Evolutionary conservation across 1,284 basidiomycete genomes (phyloP).

Genomic region (Takashimella koratensis): DNA sequence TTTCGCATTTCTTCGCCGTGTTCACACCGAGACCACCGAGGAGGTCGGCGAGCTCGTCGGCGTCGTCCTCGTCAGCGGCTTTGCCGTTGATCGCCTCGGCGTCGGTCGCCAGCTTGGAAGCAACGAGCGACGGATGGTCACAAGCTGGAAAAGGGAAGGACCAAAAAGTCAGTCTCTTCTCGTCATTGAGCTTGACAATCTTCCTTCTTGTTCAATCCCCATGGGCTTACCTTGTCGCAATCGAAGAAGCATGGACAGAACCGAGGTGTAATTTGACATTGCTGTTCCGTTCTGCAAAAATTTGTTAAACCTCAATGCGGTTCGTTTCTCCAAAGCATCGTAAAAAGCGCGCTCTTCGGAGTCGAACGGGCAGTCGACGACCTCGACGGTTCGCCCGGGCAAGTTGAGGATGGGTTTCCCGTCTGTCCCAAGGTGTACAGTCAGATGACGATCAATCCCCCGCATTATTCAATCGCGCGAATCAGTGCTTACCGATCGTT

Average conservation of each 20-base stretch:
- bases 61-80: constrained; percentile 53
- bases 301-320: constrained; percentile 66
- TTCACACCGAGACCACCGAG: constrained; percentile 67
- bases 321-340: constrained; percentile 67
- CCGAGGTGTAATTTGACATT: constrained; percentile 73
- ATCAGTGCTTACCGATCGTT: constrained; percentile 50
- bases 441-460: too few species aligned
- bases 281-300: constrained; percentile 58
- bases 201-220: too few species aligned
- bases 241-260: constrained; percentile 76
- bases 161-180: not conserved
- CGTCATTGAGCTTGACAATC: too few species aligned
- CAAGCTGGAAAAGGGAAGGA: constrained; percentile 59
- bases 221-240: constrained; percentile 77
- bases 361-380: constrained; percentile 71
- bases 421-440: constrained; percentile 54
- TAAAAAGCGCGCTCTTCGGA: constrained; percentile 79
- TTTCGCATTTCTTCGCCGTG: constrained; percentile 61
- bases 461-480: not conserved
- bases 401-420: constrained; percentile 83
- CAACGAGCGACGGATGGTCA: constrained; percentile 78
- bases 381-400: constrained; percentile 67
- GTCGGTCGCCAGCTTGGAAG: constrained; percentile 68
- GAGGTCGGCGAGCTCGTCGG: constrained; percentile 71
- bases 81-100: constrained; percentile 54